A percentile compares a stretch with the other conserved stretches of the same genome.
Evolutionary conservation across 176 grass and related monocot species (phyloP).

Genomic region (Ananas comosus): DNA sequence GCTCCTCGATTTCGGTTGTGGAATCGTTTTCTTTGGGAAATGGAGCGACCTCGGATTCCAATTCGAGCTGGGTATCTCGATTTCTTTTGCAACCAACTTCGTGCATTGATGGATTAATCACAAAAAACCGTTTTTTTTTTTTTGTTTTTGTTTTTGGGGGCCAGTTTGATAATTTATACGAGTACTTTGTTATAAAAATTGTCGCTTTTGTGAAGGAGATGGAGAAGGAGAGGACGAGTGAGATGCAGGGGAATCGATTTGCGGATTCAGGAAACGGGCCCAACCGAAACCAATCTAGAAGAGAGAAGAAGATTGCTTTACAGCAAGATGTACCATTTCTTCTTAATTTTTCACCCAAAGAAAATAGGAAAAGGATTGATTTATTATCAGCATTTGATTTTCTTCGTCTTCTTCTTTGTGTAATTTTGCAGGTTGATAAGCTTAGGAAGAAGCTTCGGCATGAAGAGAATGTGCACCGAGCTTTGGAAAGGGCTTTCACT

Average conservation of each 20-base stretch:
- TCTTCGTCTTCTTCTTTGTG: neutral
- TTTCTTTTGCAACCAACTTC: constrained; percentile 23
- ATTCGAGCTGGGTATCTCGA: constrained; percentile 34
- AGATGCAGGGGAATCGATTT: constrained; percentile 26
- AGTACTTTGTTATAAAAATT: constrained; percentile 29
- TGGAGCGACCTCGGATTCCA: constrained; percentile 12
- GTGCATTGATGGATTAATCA: constrained; percentile 9
- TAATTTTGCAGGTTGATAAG: constrained; percentile 73
- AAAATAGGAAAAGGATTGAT: neutral
- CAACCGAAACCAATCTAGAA: constrained; percentile 57
- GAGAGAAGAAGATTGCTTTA: constrained; percentile 73
- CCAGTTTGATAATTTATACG: constrained; percentile 24
- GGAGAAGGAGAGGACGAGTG: constrained; percentile 57
- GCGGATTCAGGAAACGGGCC: constrained; percentile 8
- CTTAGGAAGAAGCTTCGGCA: constrained; percentile 89
- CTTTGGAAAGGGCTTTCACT: constrained; percentile 88
- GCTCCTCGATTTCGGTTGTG: constrained; percentile 29
- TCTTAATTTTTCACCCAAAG: neutral
- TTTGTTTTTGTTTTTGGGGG: no score
- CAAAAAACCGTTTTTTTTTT: constrained; percentile 37
- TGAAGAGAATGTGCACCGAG: constrained; percentile 98
- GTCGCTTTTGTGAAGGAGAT: constrained; percentile 39
- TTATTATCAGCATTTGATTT: neutral
- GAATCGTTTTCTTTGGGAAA: constrained; percentile 29
- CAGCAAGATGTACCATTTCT: constrained; percentile 75